Conservation (phyloP, 2,329 filamentous ascomycete genomes). For the Ceratocystis lukuohia region DNA sequence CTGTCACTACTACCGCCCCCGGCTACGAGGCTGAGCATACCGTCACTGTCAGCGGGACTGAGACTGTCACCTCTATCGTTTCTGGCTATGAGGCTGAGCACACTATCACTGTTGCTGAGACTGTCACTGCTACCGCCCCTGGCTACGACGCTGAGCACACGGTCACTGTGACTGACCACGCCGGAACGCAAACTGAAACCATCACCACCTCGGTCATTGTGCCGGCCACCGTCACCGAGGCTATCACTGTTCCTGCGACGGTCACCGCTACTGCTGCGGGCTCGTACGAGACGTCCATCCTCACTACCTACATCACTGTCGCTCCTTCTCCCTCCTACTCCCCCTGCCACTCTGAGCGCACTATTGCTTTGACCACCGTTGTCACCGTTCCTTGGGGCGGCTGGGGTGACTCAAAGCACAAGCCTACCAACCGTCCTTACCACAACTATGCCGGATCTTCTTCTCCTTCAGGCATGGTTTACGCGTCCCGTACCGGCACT, state of each 20-base stretch:
- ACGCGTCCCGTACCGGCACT: not conserved
- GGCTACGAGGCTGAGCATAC: conserved; percentile 17
- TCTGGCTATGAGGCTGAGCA: conserved; percentile 29
- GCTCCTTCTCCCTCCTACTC: conserved; percentile 8
- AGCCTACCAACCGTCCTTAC: conserved; percentile 3
- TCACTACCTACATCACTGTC: conserved; percentile 18
- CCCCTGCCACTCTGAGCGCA: conserved; percentile 14
- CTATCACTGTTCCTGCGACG: conserved; percentile 16
- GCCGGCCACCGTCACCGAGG: conserved; percentile 15
- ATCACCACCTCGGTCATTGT: conserved; percentile 14
- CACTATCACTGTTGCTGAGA: conserved; percentile 28
- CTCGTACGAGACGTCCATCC: conserved; percentile 10
- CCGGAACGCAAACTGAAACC: conserved; percentile 12
- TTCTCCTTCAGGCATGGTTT: not conserved
- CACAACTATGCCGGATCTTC: not conserved
- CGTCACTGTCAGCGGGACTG: conserved; percentile 27
- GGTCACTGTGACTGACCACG: conserved; percentile 7
- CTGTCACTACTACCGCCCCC: not conserved
- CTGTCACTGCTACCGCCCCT: conserved; percentile 25
- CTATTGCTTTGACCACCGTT: conserved; percentile 17
- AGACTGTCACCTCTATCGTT: conserved; percentile 28
- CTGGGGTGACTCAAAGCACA: conserved; percentile 9
- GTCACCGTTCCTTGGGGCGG: conserved; percentile 14
- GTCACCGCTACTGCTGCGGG: conserved; percentile 16
- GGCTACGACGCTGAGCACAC: conserved; percentile 26